These are phyloP conservation scores for Arthrocladium fulminans DNA, from an alignment of 2,329 filamentous ascomycete species.

Conservation along the genomic window DNA sequence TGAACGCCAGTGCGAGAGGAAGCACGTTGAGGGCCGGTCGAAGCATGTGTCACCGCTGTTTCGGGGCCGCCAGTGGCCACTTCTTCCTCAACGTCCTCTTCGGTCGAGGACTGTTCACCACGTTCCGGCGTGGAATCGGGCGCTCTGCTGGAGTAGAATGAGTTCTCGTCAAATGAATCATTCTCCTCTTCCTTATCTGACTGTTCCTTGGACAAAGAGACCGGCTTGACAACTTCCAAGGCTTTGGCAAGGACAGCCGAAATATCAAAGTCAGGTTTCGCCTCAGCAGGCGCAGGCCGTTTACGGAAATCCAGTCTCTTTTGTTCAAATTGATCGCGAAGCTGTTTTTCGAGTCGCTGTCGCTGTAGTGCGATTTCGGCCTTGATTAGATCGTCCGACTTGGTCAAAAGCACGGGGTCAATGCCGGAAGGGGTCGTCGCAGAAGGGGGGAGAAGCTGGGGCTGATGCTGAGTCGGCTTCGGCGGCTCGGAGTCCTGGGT, in stretches of 20 bases:
- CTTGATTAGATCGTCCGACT: constrained; percentile 73
- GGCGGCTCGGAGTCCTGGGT: constrained; percentile 19
- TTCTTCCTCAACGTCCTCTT: constrained; percentile 27
- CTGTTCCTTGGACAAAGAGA: constrained; percentile 49
- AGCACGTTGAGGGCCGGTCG: neutral
- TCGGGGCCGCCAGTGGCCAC: constrained; percentile 1
- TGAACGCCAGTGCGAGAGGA: constrained; percentile 1
- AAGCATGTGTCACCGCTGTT: neutral
- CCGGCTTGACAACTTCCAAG: constrained; percentile 60
- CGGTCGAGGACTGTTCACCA: constrained; percentile 21
- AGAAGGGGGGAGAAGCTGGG: constrained; percentile 23
- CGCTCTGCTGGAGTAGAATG: constrained; percentile 86
- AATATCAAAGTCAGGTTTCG: constrained; percentile 58
- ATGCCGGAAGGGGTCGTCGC: constrained; percentile 54
- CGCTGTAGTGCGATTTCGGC: constrained; percentile 74
- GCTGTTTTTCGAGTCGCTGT: constrained; percentile 65
- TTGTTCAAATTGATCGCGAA: constrained; percentile 71
- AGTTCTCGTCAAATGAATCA: constrained; percentile 75
- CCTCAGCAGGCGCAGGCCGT: constrained; percentile 43
- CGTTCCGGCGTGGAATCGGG: constrained; percentile 62
- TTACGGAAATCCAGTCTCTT: constrained; percentile 42
- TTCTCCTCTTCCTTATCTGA: constrained; percentile 47
- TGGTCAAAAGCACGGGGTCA: constrained; percentile 74
- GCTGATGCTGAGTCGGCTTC: constrained; percentile 13
- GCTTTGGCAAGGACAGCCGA: constrained; percentile 64